Percentiles rank a stretch among this genome's conserved stretches.
phyloP scores from a whole-genome alignment of 345 rosid species.

The Anacardium occidentale region DNA sequence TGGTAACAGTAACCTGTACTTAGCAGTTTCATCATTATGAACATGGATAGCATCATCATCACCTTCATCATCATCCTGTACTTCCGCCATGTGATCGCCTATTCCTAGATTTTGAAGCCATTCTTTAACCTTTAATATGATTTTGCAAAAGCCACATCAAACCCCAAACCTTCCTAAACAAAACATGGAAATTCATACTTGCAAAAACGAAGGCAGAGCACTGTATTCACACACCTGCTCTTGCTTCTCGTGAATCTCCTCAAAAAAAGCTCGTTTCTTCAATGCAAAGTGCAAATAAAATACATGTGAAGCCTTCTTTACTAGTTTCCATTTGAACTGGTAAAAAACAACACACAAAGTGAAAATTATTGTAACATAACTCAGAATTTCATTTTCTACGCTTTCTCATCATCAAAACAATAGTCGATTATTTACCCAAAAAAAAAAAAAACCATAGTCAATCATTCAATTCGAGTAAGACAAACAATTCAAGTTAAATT shows the following conservation, averaged over 20 bases:
- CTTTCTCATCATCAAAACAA: not conserved
- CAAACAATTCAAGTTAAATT: not conserved
- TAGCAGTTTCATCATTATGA: constrained; percentile 74
- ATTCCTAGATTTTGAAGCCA: constrained; percentile 99
- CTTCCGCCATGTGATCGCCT: constrained; percentile 67
- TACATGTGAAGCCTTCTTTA: constrained; percentile 89
- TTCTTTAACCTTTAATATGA: constrained; percentile 91
- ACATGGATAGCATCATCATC: constrained; percentile 67
- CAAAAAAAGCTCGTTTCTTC: constrained; percentile 87
- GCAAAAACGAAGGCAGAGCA: not conserved
- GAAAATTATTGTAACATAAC: not conserved
- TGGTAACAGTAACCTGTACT: constrained; percentile 59
- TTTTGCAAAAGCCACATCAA: constrained; percentile 49
- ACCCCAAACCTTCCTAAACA: constrained; percentile 27
- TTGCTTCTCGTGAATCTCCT: constrained; percentile 98
- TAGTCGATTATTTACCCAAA: too few species aligned
- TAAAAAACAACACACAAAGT: constrained; percentile 9
- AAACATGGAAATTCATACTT: not conserved
- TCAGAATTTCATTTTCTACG: not conserved
- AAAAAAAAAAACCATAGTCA: too few species aligned
- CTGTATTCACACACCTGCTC: constrained; percentile 64
- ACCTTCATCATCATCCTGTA: constrained; percentile 80
- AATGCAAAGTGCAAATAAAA: constrained; percentile 84
- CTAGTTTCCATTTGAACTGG: constrained; percentile 89
- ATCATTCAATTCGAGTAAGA: not conserved